These are phyloP conservation scores for Talaromyces borbonicus DNA, from an alignment of 495 filamentous ascomycete genomes.

Conservation along the genomic window DNA sequence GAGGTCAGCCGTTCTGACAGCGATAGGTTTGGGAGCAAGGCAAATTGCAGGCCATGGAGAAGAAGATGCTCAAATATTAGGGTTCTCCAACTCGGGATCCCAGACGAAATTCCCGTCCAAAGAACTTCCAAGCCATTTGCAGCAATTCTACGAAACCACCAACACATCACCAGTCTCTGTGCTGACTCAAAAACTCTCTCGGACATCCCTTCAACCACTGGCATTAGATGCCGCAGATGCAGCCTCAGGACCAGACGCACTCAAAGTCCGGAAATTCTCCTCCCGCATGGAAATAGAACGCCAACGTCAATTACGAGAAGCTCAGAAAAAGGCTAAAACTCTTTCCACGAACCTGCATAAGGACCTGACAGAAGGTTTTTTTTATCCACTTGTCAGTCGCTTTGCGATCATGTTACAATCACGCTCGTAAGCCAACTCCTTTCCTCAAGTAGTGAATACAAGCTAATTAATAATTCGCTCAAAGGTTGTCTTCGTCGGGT, in stretches of 20 bases:
- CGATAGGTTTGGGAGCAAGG: slow-evolving; percentile 73
- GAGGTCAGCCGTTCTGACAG: slow-evolving; percentile 67
- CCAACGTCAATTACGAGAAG: slow-evolving; percentile 42
- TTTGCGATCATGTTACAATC: slow-evolving; percentile 37
- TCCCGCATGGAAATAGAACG: slow-evolving; percentile 60
- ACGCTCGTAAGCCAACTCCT: slow-evolving; percentile 30
- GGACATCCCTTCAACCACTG: slow-evolving; percentile 67
- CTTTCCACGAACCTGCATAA: slow-evolving; percentile 67
- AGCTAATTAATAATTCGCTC: background rate
- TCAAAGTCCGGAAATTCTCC: slow-evolving; percentile 77
- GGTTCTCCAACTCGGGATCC: slow-evolving; percentile 25
- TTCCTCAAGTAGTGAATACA: background rate
- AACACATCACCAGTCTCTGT: slow-evolving; percentile 47
- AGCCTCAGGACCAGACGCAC: slow-evolving; percentile 64
- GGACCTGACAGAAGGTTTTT: slow-evolving; percentile 68
- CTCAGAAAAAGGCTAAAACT: slow-evolving; percentile 40
- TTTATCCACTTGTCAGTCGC: slow-evolving; percentile 58
- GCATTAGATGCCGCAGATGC: slow-evolving; percentile 58
- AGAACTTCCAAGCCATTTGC: slow-evolving; percentile 46
- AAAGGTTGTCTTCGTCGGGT: slow-evolving; percentile 16
- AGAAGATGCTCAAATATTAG: slow-evolving; percentile 42
- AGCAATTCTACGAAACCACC: slow-evolving; percentile 35
- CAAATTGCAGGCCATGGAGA: slow-evolving; percentile 75
- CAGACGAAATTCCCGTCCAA: slow-evolving; percentile 56
- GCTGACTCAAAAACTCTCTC: slow-evolving; percentile 51